phyloP scores from a whole-genome alignment of 495 filamentous ascomycete species.

The Penicillium roqueforti region DNA sequence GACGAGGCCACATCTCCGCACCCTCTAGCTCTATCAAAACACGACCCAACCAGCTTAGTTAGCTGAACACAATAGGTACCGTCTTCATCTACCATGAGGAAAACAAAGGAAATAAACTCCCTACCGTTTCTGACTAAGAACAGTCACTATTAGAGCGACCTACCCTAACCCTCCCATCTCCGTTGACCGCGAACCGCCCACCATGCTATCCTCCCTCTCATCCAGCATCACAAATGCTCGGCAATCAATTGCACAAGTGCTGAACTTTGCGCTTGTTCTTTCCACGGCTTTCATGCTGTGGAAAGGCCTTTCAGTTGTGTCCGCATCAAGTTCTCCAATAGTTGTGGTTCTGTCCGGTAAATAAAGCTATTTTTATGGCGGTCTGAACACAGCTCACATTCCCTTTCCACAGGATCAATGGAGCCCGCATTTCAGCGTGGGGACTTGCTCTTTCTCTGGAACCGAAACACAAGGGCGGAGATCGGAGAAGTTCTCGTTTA shows the following conservation, averaged over 20 bases:
- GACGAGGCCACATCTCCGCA: conserved; percentile 32
- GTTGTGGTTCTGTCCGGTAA: conserved; percentile 2
- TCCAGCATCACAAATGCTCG: conserved; percentile 65
- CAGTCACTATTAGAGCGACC: neutral
- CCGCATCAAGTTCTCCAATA: conserved; percentile 86
- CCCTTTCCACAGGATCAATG: conserved; percentile 83
- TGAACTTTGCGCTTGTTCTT: conserved; percentile 94
- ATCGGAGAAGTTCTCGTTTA: conserved; percentile 89
- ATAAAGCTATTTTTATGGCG: neutral
- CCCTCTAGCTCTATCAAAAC: conserved; percentile 22
- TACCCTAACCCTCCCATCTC: neutral
- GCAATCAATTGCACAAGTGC: conserved; percentile 78
- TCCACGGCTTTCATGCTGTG: conserved; percentile 94
- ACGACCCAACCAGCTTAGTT: conserved; percentile 12
- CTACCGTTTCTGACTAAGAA: neutral
- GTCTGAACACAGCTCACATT: neutral
- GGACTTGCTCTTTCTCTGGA: conserved; percentile 92
- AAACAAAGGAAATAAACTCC: too few relatives aligned
- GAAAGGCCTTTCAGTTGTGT: conserved; percentile 86
- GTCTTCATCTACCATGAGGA: neutral
- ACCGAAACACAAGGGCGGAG: conserved; percentile 62
- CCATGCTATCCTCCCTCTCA: conserved; percentile 69
- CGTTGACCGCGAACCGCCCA: conserved; percentile 20
- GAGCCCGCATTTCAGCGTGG: conserved; percentile 96
- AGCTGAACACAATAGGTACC: conserved; percentile 5